Percentiles rank a stretch among this genome's conserved stretches.
phyloP scores from a whole-genome alignment of 2,329 filamentous ascomycete species.

The Cladobotryum mycophilum region DNA sequence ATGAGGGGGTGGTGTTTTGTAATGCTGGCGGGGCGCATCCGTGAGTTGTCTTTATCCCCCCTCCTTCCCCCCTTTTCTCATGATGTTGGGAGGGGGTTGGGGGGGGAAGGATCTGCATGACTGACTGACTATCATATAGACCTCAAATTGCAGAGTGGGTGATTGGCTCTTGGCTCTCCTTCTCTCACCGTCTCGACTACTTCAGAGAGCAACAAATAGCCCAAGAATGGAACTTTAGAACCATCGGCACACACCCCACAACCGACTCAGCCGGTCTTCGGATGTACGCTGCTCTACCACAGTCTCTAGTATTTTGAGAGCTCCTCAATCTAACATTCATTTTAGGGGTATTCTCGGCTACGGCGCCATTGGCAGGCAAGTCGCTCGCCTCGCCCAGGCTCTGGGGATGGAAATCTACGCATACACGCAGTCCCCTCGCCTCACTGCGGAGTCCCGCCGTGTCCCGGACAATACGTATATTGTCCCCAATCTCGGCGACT shows the following conservation, averaged over 20 bases:
- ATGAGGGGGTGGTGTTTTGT: conserved; percentile 32
- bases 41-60: conserved; percentile 22
- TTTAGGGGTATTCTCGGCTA: conserved; percentile 36
- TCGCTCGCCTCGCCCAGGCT: conserved; percentile 44
- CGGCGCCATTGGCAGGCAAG: conserved; percentile 39
- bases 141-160: conserved; percentile 38
- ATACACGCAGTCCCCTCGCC: conserved; percentile 56
- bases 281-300: conserved; percentile 22
- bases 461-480: conserved; percentile 46
- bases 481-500: conserved; percentile 54
- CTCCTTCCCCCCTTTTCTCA: not conserved
- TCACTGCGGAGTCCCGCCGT: conserved; percentile 50
- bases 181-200: conserved; percentile 25
- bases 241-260: conserved; percentile 11
- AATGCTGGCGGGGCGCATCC: conserved; percentile 37
- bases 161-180: conserved; percentile 28
- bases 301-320: not conserved
- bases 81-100: not conserved
- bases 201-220: conserved; percentile 25
- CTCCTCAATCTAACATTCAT: not conserved
- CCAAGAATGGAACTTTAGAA: conserved; percentile 20
- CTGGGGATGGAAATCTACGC: conserved; percentile 63
- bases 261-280: conserved; percentile 29
- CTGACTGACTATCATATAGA: conserved; percentile 12
- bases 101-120: not conserved